A percentile compares a stretch with the other conserved stretches of the same genome.
Conservation (phyloP, 306 rosid genomes). For the Cucurbita argyrosperma region DNA sequence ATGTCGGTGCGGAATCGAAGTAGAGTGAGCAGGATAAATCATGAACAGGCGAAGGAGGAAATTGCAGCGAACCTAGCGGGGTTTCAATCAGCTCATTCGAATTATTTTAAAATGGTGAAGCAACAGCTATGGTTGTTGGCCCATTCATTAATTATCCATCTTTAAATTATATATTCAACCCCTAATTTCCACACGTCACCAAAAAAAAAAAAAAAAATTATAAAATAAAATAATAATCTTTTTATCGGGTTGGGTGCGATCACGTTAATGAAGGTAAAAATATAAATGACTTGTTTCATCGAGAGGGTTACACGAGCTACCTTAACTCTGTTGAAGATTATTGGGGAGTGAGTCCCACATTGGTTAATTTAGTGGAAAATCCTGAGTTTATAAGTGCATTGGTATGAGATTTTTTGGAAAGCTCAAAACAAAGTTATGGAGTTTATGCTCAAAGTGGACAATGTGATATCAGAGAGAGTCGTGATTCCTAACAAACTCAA, state of each 20-base stretch:
- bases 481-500: too few species aligned
- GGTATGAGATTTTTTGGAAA: too few species aligned
- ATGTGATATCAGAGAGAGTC: too few species aligned
- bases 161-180: neutral
- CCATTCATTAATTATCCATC: neutral
- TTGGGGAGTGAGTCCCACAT: too few species aligned
- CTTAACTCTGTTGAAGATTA: too few species aligned
- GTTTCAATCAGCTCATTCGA: neutral
- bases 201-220: neutral
- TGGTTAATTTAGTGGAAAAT: too few species aligned
- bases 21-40: neutral
- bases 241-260: neutral
- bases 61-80: neutral
- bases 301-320: too few species aligned
- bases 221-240: neutral
- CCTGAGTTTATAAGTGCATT: too few species aligned
- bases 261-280: too few species aligned
- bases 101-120: neutral
- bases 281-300: too few species aligned
- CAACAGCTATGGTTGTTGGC: neutral
- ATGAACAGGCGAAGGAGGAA: neutral
- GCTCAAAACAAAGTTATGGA: too few species aligned
- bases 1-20: neutral
- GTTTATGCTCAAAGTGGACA: too few species aligned
- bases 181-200: neutral